These are phyloP conservation scores for Starmerella potacharoeniae DNA, from an alignment of 805 yeast species.

Conservation along the genomic window DNA sequence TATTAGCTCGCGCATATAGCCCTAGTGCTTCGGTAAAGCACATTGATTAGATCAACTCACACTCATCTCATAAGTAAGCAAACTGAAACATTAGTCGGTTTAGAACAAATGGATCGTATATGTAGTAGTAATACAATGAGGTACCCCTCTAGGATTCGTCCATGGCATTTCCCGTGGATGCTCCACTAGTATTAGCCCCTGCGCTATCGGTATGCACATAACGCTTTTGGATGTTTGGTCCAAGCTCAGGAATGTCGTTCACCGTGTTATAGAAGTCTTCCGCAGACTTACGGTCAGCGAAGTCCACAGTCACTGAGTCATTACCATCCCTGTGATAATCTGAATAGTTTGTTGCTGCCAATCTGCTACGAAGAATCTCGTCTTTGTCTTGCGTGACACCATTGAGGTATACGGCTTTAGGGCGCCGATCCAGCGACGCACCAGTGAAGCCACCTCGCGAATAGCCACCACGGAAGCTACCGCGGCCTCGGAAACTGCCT, in stretches of 20 bases:
- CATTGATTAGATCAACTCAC: no score
- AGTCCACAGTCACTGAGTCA: conserved; percentile 20
- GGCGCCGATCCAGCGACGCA: conserved; percentile 31
- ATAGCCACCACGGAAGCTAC: conserved; percentile 23
- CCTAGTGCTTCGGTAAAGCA: no score
- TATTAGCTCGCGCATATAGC: no score
- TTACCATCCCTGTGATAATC: conserved; percentile 17
- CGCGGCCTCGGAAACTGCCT: conserved; percentile 19
- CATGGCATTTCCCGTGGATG: not conserved
- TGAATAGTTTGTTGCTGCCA: conserved; percentile 22
- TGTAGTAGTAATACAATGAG: not conserved
- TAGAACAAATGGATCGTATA: no score
- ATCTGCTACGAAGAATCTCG: conserved; percentile 27
- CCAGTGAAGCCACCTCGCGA: conserved; percentile 19
- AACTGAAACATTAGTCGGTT: no score
- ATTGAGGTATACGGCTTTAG: conserved; percentile 28
- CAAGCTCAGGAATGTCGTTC: conserved; percentile 25
- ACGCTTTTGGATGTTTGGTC: conserved; percentile 23
- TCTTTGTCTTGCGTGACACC: conserved; percentile 27
- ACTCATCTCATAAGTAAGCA: no score
- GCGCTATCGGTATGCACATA: conserved; percentile 19
- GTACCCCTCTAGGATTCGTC: not conserved
- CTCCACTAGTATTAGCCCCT: not conserved
- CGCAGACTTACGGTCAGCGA: conserved; percentile 31
- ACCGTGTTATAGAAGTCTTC: conserved; percentile 28